Evolutionary conservation across 2,329 filamentous ascomycete genomes (phyloP), one percentile per base, ranked within the genome.

Genomic region (Blastomyces percursus): DNA sequence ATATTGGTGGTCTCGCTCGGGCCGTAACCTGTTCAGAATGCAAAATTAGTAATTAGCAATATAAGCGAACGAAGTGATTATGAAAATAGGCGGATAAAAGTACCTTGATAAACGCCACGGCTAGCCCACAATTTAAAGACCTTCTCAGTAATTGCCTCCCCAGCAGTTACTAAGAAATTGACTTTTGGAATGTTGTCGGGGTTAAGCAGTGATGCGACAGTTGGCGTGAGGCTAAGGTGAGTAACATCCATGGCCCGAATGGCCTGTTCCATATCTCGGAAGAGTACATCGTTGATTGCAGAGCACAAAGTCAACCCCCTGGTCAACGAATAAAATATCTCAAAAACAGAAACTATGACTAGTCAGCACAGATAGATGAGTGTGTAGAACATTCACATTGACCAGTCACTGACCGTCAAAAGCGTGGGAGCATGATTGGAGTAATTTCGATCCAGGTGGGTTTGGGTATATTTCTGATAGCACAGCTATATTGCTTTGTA

Each of bases 1-100:
- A 96, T 91, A 67, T 96, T 95, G 1, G 90, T 95, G 0, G 88
- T 91, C 73, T 95, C 91, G 0, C 88, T 90, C 0, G 91, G 90
- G 0, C 90, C 90, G 66, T 96, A 96, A 0, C 86, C 77, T 79
- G 38, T 19, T n/a, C 50, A 61, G 61, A 24, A 60, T 42, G 67
- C 35, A 67, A 63, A 19, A 24, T 50, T 1, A 42, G 35, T 40
- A 21, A 35, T 21, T 9, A 9, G 4, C 9, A 42, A 27, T 57
- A 9, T 16, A 54, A 21, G 16, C 30, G 32, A 24, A 14, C 3
- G 9, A 61, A 12, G 1, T 2, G n/a, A 2, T 56, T 56, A 12
- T 21, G 35, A 12, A 42, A 40, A 12, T 30, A 27, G 14, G 11
- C 8, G 42, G n/a, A 57, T 40, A 21, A 30, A 14, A 65, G 57